Base-by-base conservation (phyloP, 768 basidiomycete genomes). In the Austroboletus eburneus region DNA sequence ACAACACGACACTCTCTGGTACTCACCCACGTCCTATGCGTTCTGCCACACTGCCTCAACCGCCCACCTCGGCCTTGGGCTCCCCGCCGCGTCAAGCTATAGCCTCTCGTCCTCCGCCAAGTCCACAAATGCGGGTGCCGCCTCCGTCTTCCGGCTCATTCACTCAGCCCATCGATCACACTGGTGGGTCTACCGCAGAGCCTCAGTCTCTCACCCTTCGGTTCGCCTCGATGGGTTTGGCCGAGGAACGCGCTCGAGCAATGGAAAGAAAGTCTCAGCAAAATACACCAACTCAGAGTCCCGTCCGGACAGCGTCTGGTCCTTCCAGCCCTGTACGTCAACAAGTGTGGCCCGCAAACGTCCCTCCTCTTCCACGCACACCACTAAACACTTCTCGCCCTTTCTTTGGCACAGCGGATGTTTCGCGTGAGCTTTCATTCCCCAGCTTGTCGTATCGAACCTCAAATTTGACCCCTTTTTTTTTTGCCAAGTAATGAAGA, bases 201-300 rank as follows among this genome's bases (percentile, higher is more conserved):
- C 55, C 52, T 14, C 64, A 46, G 48, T 67, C 63, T 16, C 56
- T 66, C 37, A 66, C 69, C 3, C 57, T 66, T 17, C 69, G 67
- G 40, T 55, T 69, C 43, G 68, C 68, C 22, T 51, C 65, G 6
- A 52, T 62, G 34, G 48, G 55, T 14, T 43, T 68, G 20, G 42
- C 40, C 17, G 59, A 57, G 32, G 61, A 62, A 18, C 55, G 48
- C 24, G 51, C 53, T 23, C 50, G 49, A 23, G 55, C 55, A 16
- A 53, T 37, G 25, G 36, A 61, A 22, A 37, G 17, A 32, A 47
- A 59, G 17, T 33, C 40, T 21, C 56, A 38, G 7, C 43, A 52
- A 23, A 48, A 42, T 33, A 8, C 45, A 13, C 30, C 14, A 0
- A 18, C 43, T 33, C 59, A 62, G 42, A 56, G 50, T 33, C 55